These are phyloP conservation scores for Lichtheimia hyalospora DNA, from an alignment of 371 early-diverging fungal genomes.

Conservation along the genomic window DNA sequence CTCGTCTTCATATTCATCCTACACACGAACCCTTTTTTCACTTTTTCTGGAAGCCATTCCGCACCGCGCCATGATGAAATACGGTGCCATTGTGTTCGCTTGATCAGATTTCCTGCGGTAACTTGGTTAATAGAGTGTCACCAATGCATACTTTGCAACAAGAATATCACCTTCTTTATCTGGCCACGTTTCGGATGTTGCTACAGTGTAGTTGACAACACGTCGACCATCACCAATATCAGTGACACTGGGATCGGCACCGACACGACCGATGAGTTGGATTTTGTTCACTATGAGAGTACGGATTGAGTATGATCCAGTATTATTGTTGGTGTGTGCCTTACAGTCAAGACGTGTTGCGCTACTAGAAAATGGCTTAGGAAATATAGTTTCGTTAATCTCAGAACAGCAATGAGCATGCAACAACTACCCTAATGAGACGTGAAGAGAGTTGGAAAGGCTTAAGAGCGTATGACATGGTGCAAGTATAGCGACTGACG, in stretches of 20 bases:
- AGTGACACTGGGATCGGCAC: slow-evolving; percentile 46
- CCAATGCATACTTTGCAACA: not conserved
- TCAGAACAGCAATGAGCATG: no score
- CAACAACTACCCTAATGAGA: no score
- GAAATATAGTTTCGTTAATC: no score
- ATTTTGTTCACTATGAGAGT: slow-evolving; percentile 50
- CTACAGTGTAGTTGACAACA: slow-evolving; percentile 58
- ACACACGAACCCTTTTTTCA: slow-evolving; percentile 49
- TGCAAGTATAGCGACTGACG: no score
- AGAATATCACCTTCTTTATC: slow-evolving; percentile 54
- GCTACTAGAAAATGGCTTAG: no score
- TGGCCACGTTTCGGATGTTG: slow-evolving; percentile 56
- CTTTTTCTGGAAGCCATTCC: slow-evolving; percentile 40
- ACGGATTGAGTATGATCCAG: no score
- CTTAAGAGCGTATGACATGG: no score
- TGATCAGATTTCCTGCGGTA: slow-evolving; percentile 48
- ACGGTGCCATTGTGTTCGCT: slow-evolving; percentile 66
- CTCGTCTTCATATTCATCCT: not conserved
- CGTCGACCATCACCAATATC: slow-evolving; percentile 38
- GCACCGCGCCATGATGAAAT: slow-evolving; percentile 49
- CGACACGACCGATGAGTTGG: slow-evolving; percentile 57
- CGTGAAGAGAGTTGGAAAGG: no score
- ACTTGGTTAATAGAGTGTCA: no score
- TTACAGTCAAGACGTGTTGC: no score
- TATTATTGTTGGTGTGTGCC: no score